Base-by-base conservation (phyloP, 805 yeast genomes). In the Kazachstania martiniae region DNA sequence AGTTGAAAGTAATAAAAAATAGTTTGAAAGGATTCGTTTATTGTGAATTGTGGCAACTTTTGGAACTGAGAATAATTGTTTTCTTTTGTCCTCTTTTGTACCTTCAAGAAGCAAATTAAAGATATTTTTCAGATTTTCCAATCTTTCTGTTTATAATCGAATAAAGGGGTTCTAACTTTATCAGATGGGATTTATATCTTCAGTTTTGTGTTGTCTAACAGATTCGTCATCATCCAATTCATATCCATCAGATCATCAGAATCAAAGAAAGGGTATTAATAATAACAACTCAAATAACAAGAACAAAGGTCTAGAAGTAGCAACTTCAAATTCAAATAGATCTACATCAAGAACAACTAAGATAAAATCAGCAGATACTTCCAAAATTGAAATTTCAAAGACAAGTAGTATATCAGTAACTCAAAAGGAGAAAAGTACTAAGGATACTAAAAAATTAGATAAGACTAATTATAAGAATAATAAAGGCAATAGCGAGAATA, bases 131-230 rank as follows among this genome's bases (percentile, higher is more conserved):
- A n/a, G n/a, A n/a, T n/a, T n/a, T n/a, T n/a, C n/a, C n/a, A n/a
- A n/a, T n/a, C n/a, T n/a, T n/a, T n/a, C n/a, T n/a, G n/a, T n/a
- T n/a, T n/a, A n/a, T n/a, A n/a, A n/a, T n/a, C n/a, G n/a, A n/a
- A n/a, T n/a, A n/a, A n/a, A n/a, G n/a, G n/a, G n/a, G n/a, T n/a
- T n/a, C n/a, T n/a, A n/a, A n/a, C n/a, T n/a, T n/a, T 8, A 15
- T 36, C 43, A 36, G 35, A 61, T 61, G 65, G 63, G 62, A 39
- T 48, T 60, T 38, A 42, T 58, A 28, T 47, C 61, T 22, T 51
- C 61, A 22, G 36, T 56, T 34, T 45, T 58, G 39, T 58, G 63
- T 42, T 56, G 61, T 38, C 40, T 54, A 30, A 45, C 51, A 27
- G 40, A 46, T 31, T 37, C 40, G 18, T 37, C 43, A 9, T 28